A percentile compares a stretch with the other conserved stretches of the same genome.
Conservation (phyloP, 352 stramenopile genomes). For the Blastocystis sp. region DNA sequence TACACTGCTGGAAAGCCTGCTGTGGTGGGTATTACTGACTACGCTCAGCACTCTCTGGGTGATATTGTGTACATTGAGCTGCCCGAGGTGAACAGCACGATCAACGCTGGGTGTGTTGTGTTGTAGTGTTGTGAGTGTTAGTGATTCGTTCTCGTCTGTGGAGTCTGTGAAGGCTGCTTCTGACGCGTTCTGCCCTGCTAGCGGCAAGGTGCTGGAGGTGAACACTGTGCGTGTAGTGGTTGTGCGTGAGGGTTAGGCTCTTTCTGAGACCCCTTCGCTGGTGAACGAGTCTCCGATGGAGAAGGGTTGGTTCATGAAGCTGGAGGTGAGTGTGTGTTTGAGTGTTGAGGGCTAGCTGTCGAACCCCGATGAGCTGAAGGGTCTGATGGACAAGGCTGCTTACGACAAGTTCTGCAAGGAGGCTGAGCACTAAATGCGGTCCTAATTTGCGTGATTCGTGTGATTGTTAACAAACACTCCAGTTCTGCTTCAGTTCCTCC, state of each 20-base stretch:
- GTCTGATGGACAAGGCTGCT: conserved; percentile 70
- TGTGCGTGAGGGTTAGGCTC: conserved; percentile 30
- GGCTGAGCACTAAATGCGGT: conserved; percentile 68
- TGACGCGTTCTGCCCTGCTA: conserved; percentile 86
- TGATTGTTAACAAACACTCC: conserved; percentile 53
- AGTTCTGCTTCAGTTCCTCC: neutral
- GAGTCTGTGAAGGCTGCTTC: conserved; percentile 94
- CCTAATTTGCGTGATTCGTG: neutral
- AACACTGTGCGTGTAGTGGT: conserved; percentile 78
- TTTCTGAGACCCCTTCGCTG: conserved; percentile 68
- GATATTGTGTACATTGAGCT: conserved; percentile 96
- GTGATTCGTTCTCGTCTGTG: conserved; percentile 88
- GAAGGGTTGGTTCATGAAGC: conserved; percentile 71
- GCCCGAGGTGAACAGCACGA: conserved; percentile 85
- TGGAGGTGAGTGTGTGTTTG: conserved; percentile 63
- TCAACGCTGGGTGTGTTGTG: conserved; percentile 73
- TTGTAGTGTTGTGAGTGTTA: conserved; percentile 70
- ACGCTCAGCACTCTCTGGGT: conserved; percentile 90
- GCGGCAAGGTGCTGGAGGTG: conserved; percentile 86
- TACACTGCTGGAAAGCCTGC: conserved; percentile 68
- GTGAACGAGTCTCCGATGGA: conserved; percentile 71
- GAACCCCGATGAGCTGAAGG: conserved; percentile 68
- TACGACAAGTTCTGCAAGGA: conserved; percentile 71
- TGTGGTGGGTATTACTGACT: conserved; percentile 91
- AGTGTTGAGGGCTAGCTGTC: conserved; percentile 60